These are phyloP conservation scores for Umbellularia californica DNA, from an alignment of 164 flowering plant genomes.

Conservation along the genomic window DNA sequence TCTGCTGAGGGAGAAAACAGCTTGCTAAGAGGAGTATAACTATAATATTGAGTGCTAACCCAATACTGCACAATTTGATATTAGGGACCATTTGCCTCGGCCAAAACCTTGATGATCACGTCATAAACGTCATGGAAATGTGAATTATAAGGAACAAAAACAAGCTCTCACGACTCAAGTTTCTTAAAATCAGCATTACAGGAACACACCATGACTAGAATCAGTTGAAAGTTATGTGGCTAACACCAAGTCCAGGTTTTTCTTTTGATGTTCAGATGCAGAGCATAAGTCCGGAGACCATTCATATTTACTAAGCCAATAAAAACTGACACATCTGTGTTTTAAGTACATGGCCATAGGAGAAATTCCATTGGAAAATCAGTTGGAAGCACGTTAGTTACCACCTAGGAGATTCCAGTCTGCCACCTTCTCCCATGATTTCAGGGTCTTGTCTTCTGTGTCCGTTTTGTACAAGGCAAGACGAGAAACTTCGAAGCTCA, in stretches of 20 bases:
- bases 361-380: not conserved
- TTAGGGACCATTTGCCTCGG: too few species aligned
- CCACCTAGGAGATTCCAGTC: slow-evolving; percentile 37
- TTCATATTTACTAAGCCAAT: not conserved
- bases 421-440: slow-evolving; percentile 82
- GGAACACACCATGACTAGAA: not conserved
- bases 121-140: too few species aligned
- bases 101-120: too few species aligned
- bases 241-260: not conserved
- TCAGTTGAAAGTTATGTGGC: too few species aligned
- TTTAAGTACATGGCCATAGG: not conserved
- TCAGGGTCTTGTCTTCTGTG: slow-evolving; percentile 66
- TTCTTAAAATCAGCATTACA: not conserved
- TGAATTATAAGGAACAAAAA: too few species aligned
- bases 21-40: too few species aligned
- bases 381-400: not conserved
- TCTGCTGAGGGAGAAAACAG: too few species aligned
- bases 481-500: slow-evolving; percentile 57
- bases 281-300: not conserved
- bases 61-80: too few species aligned
- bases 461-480: slow-evolving; percentile 75
- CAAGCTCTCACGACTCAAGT: too few species aligned
- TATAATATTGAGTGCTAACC: too few species aligned
- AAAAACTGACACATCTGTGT: not conserved
- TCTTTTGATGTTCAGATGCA: not conserved